These are phyloP conservation scores for Plantago rigida DNA, from an alignment of 305 asterid species.

Conservation along the genomic window DNA sequence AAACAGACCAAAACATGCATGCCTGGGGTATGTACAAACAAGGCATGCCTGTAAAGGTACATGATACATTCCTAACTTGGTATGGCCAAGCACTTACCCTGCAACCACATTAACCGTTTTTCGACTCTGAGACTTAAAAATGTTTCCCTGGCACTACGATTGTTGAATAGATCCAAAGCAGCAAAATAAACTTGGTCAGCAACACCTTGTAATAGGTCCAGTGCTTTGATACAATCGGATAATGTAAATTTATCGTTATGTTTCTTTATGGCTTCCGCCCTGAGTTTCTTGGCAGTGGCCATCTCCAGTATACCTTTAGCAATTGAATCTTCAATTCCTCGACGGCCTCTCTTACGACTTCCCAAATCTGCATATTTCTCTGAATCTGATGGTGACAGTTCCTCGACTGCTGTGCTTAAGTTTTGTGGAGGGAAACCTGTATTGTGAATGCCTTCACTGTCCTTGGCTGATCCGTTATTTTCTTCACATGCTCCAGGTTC, in stretches of 20 bases:
- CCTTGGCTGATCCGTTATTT: slow-evolving; percentile 35
- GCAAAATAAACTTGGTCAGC: slow-evolving; percentile 46
- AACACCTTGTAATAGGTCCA: slow-evolving; percentile 57
- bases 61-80: neutral
- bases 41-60: no score
- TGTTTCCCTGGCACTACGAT: slow-evolving; percentile 54
- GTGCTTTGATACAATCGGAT: slow-evolving; percentile 50
- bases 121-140: slow-evolving; percentile 53
- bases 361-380: slow-evolving; percentile 42
- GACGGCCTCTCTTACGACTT: slow-evolving; percentile 46
- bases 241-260: slow-evolving; percentile 42
- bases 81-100: slow-evolving; percentile 37
- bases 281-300: slow-evolving; percentile 61
- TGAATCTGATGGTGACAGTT: slow-evolving; percentile 47
- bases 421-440: slow-evolving; percentile 31
- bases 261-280: slow-evolving; percentile 46
- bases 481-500: slow-evolving; percentile 33
- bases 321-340: slow-evolving; percentile 55
- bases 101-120: slow-evolving; percentile 63
- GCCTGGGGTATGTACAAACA: no score
- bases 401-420: slow-evolving; percentile 30
- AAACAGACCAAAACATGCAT: no score
- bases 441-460: slow-evolving; percentile 27
- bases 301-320: slow-evolving; percentile 67
- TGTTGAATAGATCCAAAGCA: slow-evolving; percentile 63